These are phyloP conservation scores for Niebla homalea DNA, from an alignment of 495 filamentous ascomycete species.

Conservation along the genomic window DNA sequence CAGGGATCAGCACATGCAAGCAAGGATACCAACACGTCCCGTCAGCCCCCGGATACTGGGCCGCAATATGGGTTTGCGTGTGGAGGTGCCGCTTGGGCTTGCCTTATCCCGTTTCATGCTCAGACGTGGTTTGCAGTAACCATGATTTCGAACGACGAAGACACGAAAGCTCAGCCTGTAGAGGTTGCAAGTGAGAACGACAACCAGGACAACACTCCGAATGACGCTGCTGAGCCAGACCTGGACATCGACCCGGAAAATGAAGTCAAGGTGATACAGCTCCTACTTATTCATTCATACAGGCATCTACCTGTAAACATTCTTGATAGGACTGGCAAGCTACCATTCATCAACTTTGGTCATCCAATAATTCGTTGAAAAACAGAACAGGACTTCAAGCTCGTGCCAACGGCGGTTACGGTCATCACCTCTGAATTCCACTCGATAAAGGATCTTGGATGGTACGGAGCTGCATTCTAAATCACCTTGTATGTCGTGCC, in stretches of 20 bases:
- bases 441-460: conserved; percentile 32
- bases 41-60: neutral
- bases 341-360: neutral
- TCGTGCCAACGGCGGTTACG: conserved; percentile 15
- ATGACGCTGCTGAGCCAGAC: neutral
- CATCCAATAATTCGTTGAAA: neutral
- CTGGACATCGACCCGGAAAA: conserved; percentile 11
- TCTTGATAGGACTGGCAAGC: neutral
- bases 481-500: conserved; percentile 18
- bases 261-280: conserved; percentile 37
- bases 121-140: neutral
- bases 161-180: too few relatives aligned
- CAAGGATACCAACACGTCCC: too few relatives aligned
- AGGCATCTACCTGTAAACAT: neutral
- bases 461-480: conserved; percentile 33
- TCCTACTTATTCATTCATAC: conserved; percentile 54
- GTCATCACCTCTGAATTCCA: conserved; percentile 14
- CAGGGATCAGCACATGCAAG: too few relatives aligned
- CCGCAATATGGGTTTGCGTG: neutral
- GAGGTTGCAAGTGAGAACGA: too few relatives aligned
- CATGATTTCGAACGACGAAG: too few relatives aligned
- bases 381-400: neutral
- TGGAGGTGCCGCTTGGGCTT: neutral
- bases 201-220: neutral
- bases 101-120: neutral